Base-by-base conservation (phyloP, 1,284 basidiomycete species). In the Ustilago curta region DNA sequence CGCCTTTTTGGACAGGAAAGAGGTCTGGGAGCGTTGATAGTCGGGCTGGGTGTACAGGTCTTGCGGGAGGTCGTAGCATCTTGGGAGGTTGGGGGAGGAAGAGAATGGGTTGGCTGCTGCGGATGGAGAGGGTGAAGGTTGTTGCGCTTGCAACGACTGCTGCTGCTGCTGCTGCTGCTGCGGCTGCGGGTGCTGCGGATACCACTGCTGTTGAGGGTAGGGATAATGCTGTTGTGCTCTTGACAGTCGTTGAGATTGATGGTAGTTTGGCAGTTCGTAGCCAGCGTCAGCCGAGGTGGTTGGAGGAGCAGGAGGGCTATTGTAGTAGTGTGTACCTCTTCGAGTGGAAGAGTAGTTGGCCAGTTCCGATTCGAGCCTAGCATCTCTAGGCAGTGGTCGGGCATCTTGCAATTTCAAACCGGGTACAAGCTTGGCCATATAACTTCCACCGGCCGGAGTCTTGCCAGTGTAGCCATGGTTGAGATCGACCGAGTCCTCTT, bases 341-440 rank as follows among this genome's bases (percentile, higher is more conserved):
- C 70, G 27, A 0, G 66, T 69, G 2, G 27, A 50, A 3, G 66
- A 58, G 16, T 65, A 73, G 29, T 54, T 45, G 19, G 53, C 54
- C 39, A 69, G 70, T 51, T 74, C 59, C 9, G 43, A 47, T 39
- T 70, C 67, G 48, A 66, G 35, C 21, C 47, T 37, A 2, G 48
- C 31, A 29, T 66, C 67, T 19, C 66, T 31, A 0, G 71, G 66
- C 1, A 70, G 32, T 1, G 71, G 71, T 45, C 42, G 39, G 2
- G 71, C 62, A 6, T 61, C 66, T 19, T 66, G 43, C 43, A 70
- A 14, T 16, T 67, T 60, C 32, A 75, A 35, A 7, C 72, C 72
- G 21, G 72, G 72, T 6, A 75, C 72, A 14, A 75, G 47, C 2
- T 50, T 54, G 3, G 63, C 52, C 72, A 75, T 75, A 47, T 75